Evolutionary conservation across 371 early-diverging fungal genomes (phyloP).

Genomic region (Chytridium lagenaria): DNA sequence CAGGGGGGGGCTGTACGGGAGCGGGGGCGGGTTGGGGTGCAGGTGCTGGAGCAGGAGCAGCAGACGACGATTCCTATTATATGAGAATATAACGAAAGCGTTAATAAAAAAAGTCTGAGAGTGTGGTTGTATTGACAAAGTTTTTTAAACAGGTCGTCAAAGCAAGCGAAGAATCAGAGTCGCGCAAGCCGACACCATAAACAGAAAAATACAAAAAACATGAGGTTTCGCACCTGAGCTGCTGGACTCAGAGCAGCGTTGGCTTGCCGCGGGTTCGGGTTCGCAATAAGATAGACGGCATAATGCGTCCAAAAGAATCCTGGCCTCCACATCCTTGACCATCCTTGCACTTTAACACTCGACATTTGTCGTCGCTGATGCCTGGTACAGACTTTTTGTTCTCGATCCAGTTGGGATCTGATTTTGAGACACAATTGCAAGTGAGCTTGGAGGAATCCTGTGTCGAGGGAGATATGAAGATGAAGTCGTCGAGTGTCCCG

Average conservation of each 20-base stretch:
- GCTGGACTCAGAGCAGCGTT: background rate
- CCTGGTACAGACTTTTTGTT: background rate
- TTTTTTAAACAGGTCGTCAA: too few species aligned
- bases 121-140: too few species aligned
- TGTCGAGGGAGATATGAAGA: conserved; percentile 6
- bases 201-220: background rate
- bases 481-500: conserved; percentile 10
- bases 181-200: background rate
- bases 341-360: background rate
- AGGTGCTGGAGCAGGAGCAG: background rate
- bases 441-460: background rate
- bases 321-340: background rate
- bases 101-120: too few species aligned
- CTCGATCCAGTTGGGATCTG: conserved; percentile 3
- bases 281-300: conserved; percentile 1
- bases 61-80: background rate
- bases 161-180: background rate
- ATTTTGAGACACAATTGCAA: background rate
- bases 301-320: conserved; percentile 2
- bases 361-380: conserved; percentile 7
- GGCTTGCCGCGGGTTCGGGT: conserved; percentile 2
- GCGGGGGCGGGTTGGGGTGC: background rate
- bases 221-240: background rate
- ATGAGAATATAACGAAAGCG: too few species aligned
- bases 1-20: background rate